Evolutionary conservation across 2,329 filamentous ascomycete species (phyloP).

Genomic region (Claviceps maximensis): DNA sequence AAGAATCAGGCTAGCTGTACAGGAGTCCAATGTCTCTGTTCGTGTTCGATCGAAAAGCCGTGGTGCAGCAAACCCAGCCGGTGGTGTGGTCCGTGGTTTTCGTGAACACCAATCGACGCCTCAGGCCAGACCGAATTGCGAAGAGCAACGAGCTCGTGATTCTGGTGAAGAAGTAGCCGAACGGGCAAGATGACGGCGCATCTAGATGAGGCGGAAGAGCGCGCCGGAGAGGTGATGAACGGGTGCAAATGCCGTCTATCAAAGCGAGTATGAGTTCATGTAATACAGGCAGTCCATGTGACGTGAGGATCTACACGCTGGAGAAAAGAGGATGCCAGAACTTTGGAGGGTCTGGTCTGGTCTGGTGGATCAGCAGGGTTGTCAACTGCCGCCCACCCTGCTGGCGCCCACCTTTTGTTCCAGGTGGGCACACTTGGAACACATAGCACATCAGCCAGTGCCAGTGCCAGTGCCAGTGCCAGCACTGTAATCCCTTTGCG

Average conservation of each 20-base stretch:
- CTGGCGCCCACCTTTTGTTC: slow-evolving; percentile 3
- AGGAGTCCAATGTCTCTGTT: not conserved
- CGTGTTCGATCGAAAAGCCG: not conserved
- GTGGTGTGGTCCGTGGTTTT: not conserved
- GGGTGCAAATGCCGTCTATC: not conserved
- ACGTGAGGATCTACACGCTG: slow-evolving; percentile 12
- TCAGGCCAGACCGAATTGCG: slow-evolving; percentile 1
- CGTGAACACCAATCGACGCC: not conserved
- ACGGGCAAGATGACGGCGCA: slow-evolving; percentile 14
- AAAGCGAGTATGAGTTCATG: not conserved
- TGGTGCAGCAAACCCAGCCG: not conserved
- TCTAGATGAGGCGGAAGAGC: slow-evolving; percentile 9
- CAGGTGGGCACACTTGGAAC: not conserved
- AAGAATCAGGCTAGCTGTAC: not conserved
- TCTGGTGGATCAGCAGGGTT: slow-evolving; percentile 17
- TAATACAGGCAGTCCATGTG: slow-evolving; percentile 18
- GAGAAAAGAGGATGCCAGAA: slow-evolving; percentile 14
- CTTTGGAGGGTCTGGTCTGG: not conserved
- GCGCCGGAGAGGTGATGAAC: slow-evolving; percentile 3
- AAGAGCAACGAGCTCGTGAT: slow-evolving; percentile 4
- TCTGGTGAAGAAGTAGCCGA: slow-evolving; percentile 7
- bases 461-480: not conserved
- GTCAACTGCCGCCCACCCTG: no score
- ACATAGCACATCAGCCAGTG: not conserved
- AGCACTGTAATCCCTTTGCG: not conserved